These are phyloP conservation scores for Neurospora sp. DNA, from an alignment of 495 filamentous ascomycete species.

Conservation along the genomic window DNA sequence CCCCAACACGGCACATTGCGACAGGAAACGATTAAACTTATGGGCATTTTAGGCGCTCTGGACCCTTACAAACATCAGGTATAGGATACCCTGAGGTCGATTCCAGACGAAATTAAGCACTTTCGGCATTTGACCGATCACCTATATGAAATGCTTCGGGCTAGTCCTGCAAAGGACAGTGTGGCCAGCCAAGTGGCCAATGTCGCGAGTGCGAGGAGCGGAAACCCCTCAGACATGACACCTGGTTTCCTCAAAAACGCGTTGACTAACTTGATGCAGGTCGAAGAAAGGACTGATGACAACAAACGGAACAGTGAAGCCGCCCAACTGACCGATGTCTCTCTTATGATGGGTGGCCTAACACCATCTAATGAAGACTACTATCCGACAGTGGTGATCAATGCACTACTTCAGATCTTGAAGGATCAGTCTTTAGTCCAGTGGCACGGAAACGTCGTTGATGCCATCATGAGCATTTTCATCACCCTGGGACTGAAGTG, in stretches of 20 bases:
- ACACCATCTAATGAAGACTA: constrained; percentile 97
- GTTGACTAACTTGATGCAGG: constrained; percentile 26
- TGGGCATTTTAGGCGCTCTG: constrained; percentile 91
- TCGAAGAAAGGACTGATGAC: constrained; percentile 33
- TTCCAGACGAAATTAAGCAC: not conserved
- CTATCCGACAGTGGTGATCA: constrained; percentile 95
- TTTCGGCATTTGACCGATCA: not conserved
- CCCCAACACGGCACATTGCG: constrained; percentile 66
- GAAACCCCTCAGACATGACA: constrained; percentile 4
- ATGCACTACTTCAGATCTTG: constrained; percentile 81
- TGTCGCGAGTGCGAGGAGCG: not conserved
- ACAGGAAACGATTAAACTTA: constrained; percentile 88
- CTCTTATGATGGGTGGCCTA: constrained; percentile 93
- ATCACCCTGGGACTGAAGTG: constrained; percentile 91
- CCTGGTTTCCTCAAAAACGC: not conserved
- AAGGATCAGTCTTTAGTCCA: constrained; percentile 79
- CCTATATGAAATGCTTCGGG: not conserved
- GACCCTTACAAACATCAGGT: constrained; percentile 94
- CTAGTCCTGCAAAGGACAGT: not conserved
- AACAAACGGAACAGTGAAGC: constrained; percentile 52
- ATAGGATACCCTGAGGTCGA: constrained; percentile 11
- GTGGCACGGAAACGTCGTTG: constrained; percentile 91
- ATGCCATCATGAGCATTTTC: constrained; percentile 98
- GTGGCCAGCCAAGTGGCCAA: not conserved
- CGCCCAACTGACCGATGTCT: constrained; percentile 75